Conservation (phyloP, 164 flowering plant species). For the Chimonanthus salicifolius region DNA sequence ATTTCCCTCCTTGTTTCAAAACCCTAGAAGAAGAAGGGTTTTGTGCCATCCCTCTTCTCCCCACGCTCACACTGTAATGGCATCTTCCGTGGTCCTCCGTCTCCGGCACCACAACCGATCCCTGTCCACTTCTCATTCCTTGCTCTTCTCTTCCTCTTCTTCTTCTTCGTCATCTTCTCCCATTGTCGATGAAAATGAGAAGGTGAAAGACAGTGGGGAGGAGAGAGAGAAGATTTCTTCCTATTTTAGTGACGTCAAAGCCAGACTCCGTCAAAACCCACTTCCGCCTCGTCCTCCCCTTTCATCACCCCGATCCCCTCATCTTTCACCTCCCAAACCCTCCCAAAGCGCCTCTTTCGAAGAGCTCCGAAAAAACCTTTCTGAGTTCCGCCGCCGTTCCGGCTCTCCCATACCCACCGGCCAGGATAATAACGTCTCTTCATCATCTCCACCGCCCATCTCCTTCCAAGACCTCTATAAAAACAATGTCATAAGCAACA, state of each 20-base stretch:
- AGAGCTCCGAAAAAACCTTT: conserved; percentile 48
- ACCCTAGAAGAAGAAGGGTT: no score
- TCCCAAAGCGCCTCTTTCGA: conserved; percentile 23
- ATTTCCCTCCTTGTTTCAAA: no score
- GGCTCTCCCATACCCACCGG: conserved; percentile 17
- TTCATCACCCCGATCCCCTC: background rate
- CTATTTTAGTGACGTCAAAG: conserved; percentile 39
- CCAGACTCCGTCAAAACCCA: conserved; percentile 31
- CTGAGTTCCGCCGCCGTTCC: conserved; percentile 44
- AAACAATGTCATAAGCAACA: conserved; percentile 20
- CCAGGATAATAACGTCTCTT: background rate
- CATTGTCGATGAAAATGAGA: no score
- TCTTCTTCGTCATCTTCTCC: no score
- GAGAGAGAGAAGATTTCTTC: conserved; percentile 3
- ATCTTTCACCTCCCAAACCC: conserved; percentile 8
- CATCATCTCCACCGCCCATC: conserved; percentile 16
- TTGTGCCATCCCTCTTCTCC: no score
- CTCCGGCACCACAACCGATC: no score
- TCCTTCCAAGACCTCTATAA: conserved; percentile 49
- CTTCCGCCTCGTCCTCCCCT: conserved; percentile 8
- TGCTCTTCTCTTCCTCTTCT: no score
- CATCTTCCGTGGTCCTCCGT: no score
- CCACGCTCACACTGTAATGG: no score
- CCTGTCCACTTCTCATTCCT: no score
- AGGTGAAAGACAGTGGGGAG: no score